phyloP scores from a whole-genome alignment of 345 rosid genomes.

The Gossypium rotundifolium region DNA sequence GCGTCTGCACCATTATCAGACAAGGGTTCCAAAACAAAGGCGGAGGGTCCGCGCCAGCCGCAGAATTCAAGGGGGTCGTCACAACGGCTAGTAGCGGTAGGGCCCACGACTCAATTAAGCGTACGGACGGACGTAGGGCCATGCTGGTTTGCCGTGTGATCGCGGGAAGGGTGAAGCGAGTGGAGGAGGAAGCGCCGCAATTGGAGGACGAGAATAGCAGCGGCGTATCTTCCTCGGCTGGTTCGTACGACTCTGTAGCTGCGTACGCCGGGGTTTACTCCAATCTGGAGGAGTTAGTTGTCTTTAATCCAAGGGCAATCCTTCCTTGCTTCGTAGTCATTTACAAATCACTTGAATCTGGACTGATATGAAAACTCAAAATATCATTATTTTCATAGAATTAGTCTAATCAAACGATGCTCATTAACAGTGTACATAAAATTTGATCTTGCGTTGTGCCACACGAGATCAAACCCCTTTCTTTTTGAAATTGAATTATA shows the following conservation, averaged over 20 bases:
- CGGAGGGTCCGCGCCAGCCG: constrained; percentile 2
- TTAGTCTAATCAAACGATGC: neutral
- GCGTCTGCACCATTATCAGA: constrained; percentile 79
- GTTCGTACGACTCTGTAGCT: constrained; percentile 74
- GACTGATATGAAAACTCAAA: neutral
- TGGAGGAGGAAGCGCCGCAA: constrained; percentile 32
- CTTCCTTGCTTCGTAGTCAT: constrained; percentile 95
- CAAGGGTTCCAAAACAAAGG: constrained; percentile 64
- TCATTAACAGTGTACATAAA: neutral
- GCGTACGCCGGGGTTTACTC: constrained; percentile 64
- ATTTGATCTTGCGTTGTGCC: neutral
- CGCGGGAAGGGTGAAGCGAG: constrained; percentile 73
- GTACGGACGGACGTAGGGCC: constrained; percentile 64
- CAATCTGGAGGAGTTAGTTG: constrained; percentile 72
- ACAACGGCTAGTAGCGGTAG: constrained; percentile 94
- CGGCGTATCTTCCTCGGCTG: constrained; percentile 16
- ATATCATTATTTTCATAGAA: neutral
- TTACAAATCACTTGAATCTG: constrained; percentile 58
- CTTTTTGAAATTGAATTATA: neutral
- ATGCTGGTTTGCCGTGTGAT: constrained; percentile 98
- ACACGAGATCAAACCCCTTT: neutral
- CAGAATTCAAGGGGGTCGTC: constrained; percentile 36
- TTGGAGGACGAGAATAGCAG: constrained; percentile 19
- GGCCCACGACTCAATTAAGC: constrained; percentile 68
- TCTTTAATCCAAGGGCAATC: constrained; percentile 81